phyloP scores from a whole-genome alignment of 1,139 yeast genomes.

The Casaregolazyma suthepensis region DNA sequence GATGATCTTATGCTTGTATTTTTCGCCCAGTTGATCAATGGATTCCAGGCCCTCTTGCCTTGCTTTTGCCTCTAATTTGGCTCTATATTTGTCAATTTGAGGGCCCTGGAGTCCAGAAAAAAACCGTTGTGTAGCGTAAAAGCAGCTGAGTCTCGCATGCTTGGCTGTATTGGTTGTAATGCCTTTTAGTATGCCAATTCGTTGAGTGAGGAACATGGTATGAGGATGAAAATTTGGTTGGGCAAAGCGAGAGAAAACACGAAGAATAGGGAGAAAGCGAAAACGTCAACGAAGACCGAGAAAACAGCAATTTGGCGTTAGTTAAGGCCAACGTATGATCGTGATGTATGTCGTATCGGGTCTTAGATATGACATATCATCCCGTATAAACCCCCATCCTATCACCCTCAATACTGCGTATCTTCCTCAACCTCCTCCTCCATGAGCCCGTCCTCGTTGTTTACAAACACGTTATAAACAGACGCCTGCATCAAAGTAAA shows the following conservation, averaged over 20 bases:
- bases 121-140: neutral
- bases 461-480: conserved; percentile 47
- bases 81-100: conserved; percentile 30
- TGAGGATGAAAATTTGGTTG: neutral
- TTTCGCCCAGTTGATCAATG: conserved; percentile 58
- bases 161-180: neutral
- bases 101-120: conserved; percentile 7
- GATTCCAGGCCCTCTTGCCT: conserved; percentile 41
- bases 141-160: neutral
- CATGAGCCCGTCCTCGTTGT: conserved; percentile 30
- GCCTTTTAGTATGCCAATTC: neutral
- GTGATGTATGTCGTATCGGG: no score
- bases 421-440: conserved; percentile 6
- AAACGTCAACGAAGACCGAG: no score
- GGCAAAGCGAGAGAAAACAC: neutral
- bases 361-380: no score
- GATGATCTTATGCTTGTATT: conserved; percentile 57
- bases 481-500: conserved; percentile 55
- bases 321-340: no score
- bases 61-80: conserved; percentile 46
- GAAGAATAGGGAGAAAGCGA: neutral
- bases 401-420: conserved; percentile 4
- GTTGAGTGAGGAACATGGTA: neutral
- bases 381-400: no score
- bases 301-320: no score